Base-by-base conservation (phyloP, 192 early-diverging fungal genomes). In the Gigaspora rosea region DNA sequence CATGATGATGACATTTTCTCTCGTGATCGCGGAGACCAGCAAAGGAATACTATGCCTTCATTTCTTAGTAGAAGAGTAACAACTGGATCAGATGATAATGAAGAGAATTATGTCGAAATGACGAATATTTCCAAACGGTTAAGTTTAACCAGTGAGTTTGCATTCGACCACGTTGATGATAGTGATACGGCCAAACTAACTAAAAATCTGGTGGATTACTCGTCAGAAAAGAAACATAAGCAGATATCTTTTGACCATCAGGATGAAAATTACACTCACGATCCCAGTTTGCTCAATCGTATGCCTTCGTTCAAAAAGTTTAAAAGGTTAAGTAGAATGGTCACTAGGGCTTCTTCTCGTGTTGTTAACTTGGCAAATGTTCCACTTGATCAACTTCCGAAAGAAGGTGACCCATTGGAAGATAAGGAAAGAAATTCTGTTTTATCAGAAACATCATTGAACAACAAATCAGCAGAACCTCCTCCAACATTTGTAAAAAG, bases 291-390 rank as follows among this genome's bases (percentile, higher is more conserved):
- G 47, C 46, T 59, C 27, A 58, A 20, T 47, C 73, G 61, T 20
- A 61, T 57, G 41, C 41, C 41, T 41, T 41, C 41, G 41, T 41
- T 41, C 8, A 58, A 49, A 49, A 74, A 57, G 22, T 32, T 74
- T 32, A 18, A 41, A 27, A 58, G 73, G 46, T 61, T 74, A 57
- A 74, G 73, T 62, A 56, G 61, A 1, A 74, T 74, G 58, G 57
- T 74, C 22, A 57, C 73, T 46, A 58, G 73, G 15, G 73, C 59
- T 46, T 74, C 73, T 41, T 61, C 73, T 20, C 73, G 73, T 27
- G 73, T 74, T 56, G 73, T 74, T 22, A 74, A 74, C 48, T 15
- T 74, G 51, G 12, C 49, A 36, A 74, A 74, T 74, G 58, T 36
- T 6, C 36, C 73, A 12, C 54, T 27, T 2, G 73, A 62, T 15